Evolutionary conservation across 75 land plant species (phyloP), one percentile per base, ranked within the genome.

Genomic region (Cryptomeria japonica): DNA sequence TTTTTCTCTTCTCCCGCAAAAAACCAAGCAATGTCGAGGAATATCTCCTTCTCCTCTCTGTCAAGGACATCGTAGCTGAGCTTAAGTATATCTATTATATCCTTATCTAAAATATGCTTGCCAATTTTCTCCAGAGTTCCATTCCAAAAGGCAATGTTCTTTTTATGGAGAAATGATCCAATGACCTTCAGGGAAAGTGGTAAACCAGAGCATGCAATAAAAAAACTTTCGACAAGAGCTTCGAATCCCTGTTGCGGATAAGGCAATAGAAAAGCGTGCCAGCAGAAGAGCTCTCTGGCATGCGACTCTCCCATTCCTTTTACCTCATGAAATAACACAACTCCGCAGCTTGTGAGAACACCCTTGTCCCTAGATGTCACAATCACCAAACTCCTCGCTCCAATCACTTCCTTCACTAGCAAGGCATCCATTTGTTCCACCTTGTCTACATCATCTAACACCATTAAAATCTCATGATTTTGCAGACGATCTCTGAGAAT

Each of bases 281-380:
- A 41, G 28, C 83, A 80, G 46, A 80, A 41, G 25, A 80, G 46
- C 42, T 80, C 83, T 80, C 28, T 80, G 28, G 83, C 39, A 10
- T 41, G 83, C 16, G 10, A 19, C 83, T 38, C 39, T 22, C 42
- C 19, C 39, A 37, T 19, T 38, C 39, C 42, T 41, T 80, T 80
- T 38, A 41, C 19, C 44, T 80, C 83, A 12, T 41, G 83, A 14
- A 78, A 78, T 19, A 37, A 37, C 18, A 39, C 25, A 18, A 80
- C 44, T 5, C 83, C n/a, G 9, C 25, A 80, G 42, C 83, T 80
- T 80, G 9, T 18, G 83, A 80, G 83, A 19, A 80, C 83, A 41
- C 42, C 83, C 19, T 80, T 80, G 46, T 80, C 83, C 41, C 83
- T 37, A 8, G 83, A 80, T 80, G 83, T 80, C 37, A 80, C 25